Percentiles rank a stretch among this genome's conserved stretches.
Evolutionary conservation across 768 basidiomycete genomes (phyloP).

Genomic region (Mycena metata): DNA sequence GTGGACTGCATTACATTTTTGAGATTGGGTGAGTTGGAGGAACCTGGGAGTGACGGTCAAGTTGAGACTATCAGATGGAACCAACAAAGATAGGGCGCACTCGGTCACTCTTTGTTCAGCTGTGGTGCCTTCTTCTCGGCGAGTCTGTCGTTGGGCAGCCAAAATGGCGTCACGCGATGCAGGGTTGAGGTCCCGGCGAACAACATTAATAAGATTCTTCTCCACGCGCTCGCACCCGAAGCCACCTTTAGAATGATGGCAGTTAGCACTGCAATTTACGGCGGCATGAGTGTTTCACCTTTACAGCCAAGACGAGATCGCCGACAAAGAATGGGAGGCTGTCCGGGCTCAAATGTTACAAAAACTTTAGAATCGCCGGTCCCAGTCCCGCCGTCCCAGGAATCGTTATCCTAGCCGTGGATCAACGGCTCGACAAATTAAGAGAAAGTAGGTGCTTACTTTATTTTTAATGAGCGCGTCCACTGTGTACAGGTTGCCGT

Average conservation of each 20-base stretch:
- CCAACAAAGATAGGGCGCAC: neutral
- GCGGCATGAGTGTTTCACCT: no score
- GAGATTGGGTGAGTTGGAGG: neutral
- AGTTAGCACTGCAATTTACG: no score
- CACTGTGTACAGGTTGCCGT: slow-evolving; percentile 19
- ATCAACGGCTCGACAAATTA: neutral
- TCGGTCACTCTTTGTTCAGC: neutral
- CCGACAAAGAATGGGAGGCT: slow-evolving; percentile 1
- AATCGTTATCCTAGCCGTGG: slow-evolving; percentile 17
- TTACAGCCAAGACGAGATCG: slow-evolving; percentile 14
- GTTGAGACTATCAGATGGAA: neutral
- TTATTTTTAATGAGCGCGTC: slow-evolving; percentile 42
- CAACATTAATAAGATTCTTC: no score
- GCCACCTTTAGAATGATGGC: no score
- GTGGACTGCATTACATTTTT: slow-evolving; percentile 7
- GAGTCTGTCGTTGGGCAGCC: slow-evolving; percentile 24
- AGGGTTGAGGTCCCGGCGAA: no score
- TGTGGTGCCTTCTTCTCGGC: slow-evolving; percentile 8
- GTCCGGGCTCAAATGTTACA: slow-evolving; percentile 1
- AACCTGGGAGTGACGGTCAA: neutral
- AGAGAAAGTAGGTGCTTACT: slow-evolving; percentile 9
- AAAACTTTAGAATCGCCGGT: neutral
- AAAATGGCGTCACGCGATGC: slow-evolving; percentile 13
- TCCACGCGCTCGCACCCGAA: no score
- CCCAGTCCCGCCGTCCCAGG: slow-evolving; percentile 10